Evolutionary conservation across 768 basidiomycete genomes (phyloP).

Genomic region (Mycena chlorophos): DNA sequence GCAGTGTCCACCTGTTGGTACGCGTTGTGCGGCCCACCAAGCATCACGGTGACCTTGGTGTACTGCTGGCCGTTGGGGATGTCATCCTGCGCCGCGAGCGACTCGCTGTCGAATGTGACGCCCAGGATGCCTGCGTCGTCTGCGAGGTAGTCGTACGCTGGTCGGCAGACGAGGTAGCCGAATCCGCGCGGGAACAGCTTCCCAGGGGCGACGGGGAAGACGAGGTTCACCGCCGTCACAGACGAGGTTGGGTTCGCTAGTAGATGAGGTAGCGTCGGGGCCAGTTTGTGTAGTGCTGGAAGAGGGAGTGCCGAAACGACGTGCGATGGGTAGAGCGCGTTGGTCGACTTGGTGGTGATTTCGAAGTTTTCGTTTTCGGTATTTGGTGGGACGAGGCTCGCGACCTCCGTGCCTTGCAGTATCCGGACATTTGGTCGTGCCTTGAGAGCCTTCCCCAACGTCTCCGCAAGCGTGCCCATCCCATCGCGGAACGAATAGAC

Average conservation of each 20-base stretch:
- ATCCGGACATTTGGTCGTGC: constrained; percentile 60
- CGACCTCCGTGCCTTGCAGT: constrained; percentile 41
- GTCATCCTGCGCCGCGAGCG: constrained; percentile 57
- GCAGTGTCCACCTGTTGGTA: constrained; percentile 26
- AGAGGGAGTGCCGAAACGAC: constrained; percentile 78
- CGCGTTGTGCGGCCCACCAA: constrained; percentile 72
- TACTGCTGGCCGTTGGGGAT: constrained; percentile 34
- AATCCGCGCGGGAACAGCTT: constrained; percentile 82
- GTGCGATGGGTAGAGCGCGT: constrained; percentile 51
- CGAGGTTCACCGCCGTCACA: constrained; percentile 86
- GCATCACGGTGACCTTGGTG: constrained; percentile 87
- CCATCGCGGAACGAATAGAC: constrained; percentile 85
- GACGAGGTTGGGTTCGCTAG: constrained; percentile 70
- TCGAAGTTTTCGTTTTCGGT: constrained; percentile 41
- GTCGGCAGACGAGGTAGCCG: constrained; percentile 90
- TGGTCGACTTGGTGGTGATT: constrained; percentile 36
- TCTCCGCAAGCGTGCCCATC: constrained; percentile 61
- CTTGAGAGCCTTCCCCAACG: constrained; percentile 50
- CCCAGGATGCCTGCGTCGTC: constrained; percentile 64
- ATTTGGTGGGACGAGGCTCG: constrained; percentile 36
- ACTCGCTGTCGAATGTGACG: constrained; percentile 86
- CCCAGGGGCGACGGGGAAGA: constrained; percentile 60
- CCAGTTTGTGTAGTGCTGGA: constrained; percentile 46
- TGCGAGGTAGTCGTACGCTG: constrained; percentile 51
- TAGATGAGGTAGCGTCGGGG: constrained; percentile 64